Evolutionary conservation across 495 filamentous ascomycete species (phyloP).

Genomic region (Hypoxylon cercidicola): DNA sequence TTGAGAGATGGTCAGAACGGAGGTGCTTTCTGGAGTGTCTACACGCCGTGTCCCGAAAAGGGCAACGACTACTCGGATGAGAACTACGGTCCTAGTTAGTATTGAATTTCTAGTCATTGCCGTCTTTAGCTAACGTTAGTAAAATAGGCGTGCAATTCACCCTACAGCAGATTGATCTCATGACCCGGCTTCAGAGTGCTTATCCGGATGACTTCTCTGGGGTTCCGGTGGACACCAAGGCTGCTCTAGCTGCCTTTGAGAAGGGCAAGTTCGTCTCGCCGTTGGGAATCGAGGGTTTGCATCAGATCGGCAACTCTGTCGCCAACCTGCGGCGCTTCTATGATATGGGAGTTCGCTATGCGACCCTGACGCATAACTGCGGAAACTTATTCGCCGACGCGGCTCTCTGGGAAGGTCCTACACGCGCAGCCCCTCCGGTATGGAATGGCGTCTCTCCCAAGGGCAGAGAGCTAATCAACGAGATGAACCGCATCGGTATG

Average conservation of each 20-base stretch:
- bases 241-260: conserved; percentile 69
- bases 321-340: conserved; percentile 80
- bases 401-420: conserved; percentile 65
- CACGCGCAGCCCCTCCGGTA: conserved; percentile 58
- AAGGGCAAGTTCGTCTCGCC: conserved; percentile 70
- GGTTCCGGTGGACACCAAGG: conserved; percentile 62
- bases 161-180: conserved; percentile 84
- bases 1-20: conserved; percentile 68
- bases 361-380: conserved; percentile 93
- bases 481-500: conserved; percentile 87
- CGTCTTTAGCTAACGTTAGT: conserved; percentile 2
- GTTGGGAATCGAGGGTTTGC: conserved; percentile 88
- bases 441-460: conserved; percentile 74
- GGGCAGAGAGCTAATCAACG: conserved; percentile 72
- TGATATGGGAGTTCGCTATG: conserved; percentile 86
- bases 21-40: conserved; percentile 94
- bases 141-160: conserved; percentile 69
- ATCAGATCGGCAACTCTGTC: conserved; percentile 91
- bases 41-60: conserved; percentile 77
- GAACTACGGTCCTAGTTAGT: conserved; percentile 66
- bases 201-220: conserved; percentile 79
- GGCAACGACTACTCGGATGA: conserved; percentile 75
- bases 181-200: conserved; percentile 70
- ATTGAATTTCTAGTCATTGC: background rate
- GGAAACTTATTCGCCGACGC: conserved; percentile 91